Base-by-base conservation (phyloP, 2,329 filamentous ascomycete genomes). In the Phyllosticta citribraziliensis region DNA sequence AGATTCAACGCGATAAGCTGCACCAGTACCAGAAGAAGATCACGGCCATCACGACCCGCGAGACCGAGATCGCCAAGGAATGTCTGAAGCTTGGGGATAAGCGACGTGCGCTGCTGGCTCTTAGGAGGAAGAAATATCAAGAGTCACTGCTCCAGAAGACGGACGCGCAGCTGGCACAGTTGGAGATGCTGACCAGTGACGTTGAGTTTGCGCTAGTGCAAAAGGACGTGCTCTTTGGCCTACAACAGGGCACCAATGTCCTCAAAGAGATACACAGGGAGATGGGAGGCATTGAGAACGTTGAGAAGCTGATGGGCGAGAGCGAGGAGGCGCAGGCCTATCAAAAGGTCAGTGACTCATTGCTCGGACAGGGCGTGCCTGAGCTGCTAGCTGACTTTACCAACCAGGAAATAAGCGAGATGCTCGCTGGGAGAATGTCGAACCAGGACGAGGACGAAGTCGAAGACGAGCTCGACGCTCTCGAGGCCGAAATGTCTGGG, bases 391-490 rank as follows among this genome's bases (percentile, higher is more conserved):
- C 54, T 59, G 56, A 66, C 58, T 19, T 27, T 1, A 6, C 25
- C 30, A 2, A 66, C 69, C 17, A 96, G 89, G 93, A 99, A 79
- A 84, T 99, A 67, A 94, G 88, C 75, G 90, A 96, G 56, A 89
- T 97, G 83, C 84, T 99, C 2, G 89, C 87, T 35, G 89, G 89
- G 12, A 85, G 87, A 67, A 92, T 99, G 78, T 90, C 91, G 14
- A 94, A 91, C 70, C 88, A 95, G 69, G 94, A 99, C 74, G 94
- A 99, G 74, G 93, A 97, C 70, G 94, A 97, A 70, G 94, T 99
- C 35, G 94, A 99, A 72, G 92, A 97, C 70, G 94, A 99, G 76
- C 79, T 99, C 58, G 90, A 89, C 60, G 87, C 86, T 1, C 80
- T 99, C 65, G 88, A 92, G 73, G 80, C 79, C 51, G 85, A 92